phyloP scores from a whole-genome alignment of 192 early-diverging fungal genomes.

The Coemansia sp. region DNA sequence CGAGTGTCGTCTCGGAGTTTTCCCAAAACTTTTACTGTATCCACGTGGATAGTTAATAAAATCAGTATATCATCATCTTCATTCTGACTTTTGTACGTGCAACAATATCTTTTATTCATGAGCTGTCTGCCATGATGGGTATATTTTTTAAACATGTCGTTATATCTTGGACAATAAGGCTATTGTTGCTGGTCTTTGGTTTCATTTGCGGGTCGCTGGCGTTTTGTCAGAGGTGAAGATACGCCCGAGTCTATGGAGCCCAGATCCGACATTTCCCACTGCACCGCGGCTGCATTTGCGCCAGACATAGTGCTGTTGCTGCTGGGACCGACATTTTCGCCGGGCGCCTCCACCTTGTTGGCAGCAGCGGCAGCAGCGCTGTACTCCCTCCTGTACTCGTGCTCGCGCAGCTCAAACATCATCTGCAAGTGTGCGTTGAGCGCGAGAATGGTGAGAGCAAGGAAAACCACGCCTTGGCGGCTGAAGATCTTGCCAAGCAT shows the following conservation, averaged over 20 bases:
- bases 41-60: too few relatives aligned
- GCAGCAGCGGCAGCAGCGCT: not conserved
- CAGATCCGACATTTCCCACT: slow-evolving; percentile 21
- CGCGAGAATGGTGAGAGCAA: slow-evolving; percentile 53
- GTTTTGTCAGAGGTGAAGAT: slow-evolving; percentile 17
- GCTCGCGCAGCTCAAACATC: slow-evolving; percentile 82
- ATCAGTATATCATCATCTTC: too few relatives aligned
- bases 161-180: too few relatives aligned
- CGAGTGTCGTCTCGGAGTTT: too few relatives aligned
- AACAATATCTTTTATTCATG: too few relatives aligned
- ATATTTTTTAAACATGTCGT: too few relatives aligned
- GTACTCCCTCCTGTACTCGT: slow-evolving; percentile 61
- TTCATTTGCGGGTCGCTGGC: slow-evolving; percentile 7
- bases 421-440: slow-evolving; percentile 72
- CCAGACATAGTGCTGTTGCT: not conserved
- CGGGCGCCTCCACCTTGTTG: not conserved
- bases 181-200: not conserved
- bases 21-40: too few relatives aligned
- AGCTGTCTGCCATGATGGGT: too few relatives aligned
- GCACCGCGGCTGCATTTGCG: not conserved
- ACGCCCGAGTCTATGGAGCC: too few relatives aligned
- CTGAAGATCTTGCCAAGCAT: slow-evolving; percentile 70
- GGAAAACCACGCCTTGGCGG: slow-evolving; percentile 50
- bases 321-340: not conserved
- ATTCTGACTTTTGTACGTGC: too few relatives aligned